Evolutionary conservation across 164 flowering plant species (phyloP), one percentile per base, ranked within the genome.

Genomic region (Stephania cephalantha): DNA sequence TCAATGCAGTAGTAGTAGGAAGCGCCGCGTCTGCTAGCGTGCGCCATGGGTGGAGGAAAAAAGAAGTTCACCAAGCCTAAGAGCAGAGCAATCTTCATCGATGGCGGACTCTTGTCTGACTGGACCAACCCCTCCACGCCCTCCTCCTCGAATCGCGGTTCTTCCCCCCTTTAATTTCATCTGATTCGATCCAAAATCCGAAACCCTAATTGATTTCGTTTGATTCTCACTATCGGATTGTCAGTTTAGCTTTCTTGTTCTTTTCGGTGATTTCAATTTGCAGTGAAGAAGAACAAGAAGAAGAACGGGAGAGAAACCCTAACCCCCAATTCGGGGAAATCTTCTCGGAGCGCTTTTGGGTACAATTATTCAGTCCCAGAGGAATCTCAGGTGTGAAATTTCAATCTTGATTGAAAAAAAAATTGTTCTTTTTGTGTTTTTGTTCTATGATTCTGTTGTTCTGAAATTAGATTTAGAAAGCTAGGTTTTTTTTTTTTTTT

Each of bases 91-190:
- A 82, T 85, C 61, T 91, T 91, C 72, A 86, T 91, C 17, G 87
- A 81, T 61, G 90, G 90, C 13, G 95, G 92, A 46, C 12, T 85
- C 45, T 82, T 91, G 46, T 69, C 85, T 25, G 90, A 90, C 82
- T 88, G 90, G 83, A 69, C 75, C 9, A 75, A 72, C 42, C 70
- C 75, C 31, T 61, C 79, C 65, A 46, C 72, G 30, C 70, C 74
- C 15, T 69, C 76, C 18, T 25, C 65, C 20, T 44, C 77, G 12
- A 45, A 63, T 45, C 81, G 77, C 77, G 84, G 85, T 79, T 35
- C 20, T 20, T 71, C 20, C 4, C 64, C 64, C 25, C 67, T 50
- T 22, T 67, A 4, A 35, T 35, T 35, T 35, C 4, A 35, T 35
- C 42, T 35, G 42, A 35, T 35, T 35, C 4, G 42, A 35, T 35